phyloP scores from a whole-genome alignment of 768 basidiomycete species.

The Trametes meyenii region DNA sequence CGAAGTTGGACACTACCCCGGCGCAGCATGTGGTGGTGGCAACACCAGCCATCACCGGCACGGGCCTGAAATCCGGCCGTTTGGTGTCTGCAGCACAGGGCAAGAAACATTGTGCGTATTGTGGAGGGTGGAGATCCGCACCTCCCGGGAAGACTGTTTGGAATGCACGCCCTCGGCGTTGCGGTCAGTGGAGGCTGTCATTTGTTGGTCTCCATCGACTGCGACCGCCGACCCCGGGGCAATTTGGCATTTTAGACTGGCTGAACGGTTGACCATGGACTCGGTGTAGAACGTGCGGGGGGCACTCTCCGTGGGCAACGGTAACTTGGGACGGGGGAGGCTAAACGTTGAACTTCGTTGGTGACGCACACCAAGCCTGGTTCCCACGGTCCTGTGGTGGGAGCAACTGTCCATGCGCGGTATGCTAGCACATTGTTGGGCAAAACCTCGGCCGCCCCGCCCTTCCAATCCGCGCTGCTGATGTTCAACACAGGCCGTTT shows the following conservation, averaged over 20 bases:
- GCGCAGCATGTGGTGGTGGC: slow-evolving; percentile 4
- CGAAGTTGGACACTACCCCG: neutral
- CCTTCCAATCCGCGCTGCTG: slow-evolving; percentile 4
- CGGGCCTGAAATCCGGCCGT: neutral
- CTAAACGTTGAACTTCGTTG: neutral
- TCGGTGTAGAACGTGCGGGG: too few species aligned
- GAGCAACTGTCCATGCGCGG: slow-evolving; percentile 19
- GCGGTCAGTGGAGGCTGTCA: neutral
- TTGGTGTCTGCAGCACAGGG: neutral
- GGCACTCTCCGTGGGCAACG: too few species aligned
- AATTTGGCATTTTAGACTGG: too few species aligned
- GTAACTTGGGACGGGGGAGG: too few species aligned
- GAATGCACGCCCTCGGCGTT: neutral
- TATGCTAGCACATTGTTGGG: slow-evolving; percentile 15
- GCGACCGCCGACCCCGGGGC: neutral
- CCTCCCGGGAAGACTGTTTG: neutral
- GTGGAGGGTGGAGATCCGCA: neutral
- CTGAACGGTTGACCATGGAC: too few species aligned
- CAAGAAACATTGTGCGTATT: neutral
- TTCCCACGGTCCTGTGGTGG: slow-evolving; percentile 1
- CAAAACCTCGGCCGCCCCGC: slow-evolving; percentile 16
- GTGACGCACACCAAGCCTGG: slow-evolving; percentile 4
- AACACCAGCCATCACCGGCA: neutral
- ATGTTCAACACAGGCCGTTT: neutral
- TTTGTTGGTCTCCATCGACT: slow-evolving; percentile 7